Conservation (phyloP, 2,329 filamentous ascomycete genomes). For the Aspergillus sp. region DNA sequence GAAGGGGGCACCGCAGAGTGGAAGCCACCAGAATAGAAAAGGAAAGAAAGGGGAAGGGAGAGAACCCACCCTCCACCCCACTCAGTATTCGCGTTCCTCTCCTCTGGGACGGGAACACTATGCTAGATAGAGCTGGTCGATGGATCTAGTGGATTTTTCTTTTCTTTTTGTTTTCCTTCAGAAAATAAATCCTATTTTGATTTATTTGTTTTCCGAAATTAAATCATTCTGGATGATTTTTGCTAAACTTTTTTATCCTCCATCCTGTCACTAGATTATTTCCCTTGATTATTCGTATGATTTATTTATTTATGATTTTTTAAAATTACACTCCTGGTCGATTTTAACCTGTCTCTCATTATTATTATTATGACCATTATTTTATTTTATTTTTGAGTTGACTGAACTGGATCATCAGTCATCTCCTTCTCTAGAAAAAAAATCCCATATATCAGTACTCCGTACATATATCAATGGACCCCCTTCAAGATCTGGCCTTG, state of each 20-base stretch:
- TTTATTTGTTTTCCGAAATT: conserved; percentile 8
- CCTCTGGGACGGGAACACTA: conserved; percentile 34
- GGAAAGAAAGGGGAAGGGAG: conserved; percentile 26
- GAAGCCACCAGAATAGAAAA: conserved; percentile 16
- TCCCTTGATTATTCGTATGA: conserved; percentile 9
- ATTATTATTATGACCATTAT: conserved; percentile 11
- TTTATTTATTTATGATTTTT: conserved; percentile 2
- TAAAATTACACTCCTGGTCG: conserved; percentile 2
- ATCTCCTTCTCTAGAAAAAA: conserved; percentile 13
- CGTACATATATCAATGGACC: conserved; percentile 34
- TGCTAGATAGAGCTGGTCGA: conserved; percentile 20
- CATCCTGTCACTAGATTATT: conserved; percentile 11
- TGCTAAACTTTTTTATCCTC: neutral
- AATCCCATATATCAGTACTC: conserved; percentile 1
- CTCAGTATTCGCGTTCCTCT: conserved; percentile 28
- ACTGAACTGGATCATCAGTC: conserved; percentile 11
- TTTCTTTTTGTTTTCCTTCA: conserved; percentile 14
- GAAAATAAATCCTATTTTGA: conserved; percentile 6
- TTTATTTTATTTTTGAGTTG: neutral
- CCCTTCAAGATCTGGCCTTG: conserved; percentile 25
- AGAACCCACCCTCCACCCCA: conserved; percentile 12
- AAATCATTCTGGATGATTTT: conserved; percentile 10
- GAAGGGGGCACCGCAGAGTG: conserved; percentile 1
- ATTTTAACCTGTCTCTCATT: conserved; percentile 8
- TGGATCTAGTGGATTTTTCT: conserved; percentile 6